Evolutionary conservation across 2,329 filamentous ascomycete species (phyloP).

Genomic region (Phialocephala subalpina): DNA sequence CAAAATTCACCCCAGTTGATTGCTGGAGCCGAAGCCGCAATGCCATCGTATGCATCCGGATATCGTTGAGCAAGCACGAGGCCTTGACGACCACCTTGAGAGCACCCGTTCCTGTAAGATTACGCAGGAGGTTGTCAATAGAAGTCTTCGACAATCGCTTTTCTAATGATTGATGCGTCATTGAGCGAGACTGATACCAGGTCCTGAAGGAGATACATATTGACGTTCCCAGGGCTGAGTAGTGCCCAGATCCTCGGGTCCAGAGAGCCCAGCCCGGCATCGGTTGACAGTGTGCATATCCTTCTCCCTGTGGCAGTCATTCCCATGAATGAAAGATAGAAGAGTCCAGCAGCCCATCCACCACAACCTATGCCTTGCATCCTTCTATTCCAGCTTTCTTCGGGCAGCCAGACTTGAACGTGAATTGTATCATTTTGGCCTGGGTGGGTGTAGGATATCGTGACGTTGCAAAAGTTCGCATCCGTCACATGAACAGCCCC

Average conservation of each 20-base stretch:
- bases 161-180: conserved; percentile 46
- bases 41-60: conserved; percentile 49
- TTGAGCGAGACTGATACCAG: conserved; percentile 48
- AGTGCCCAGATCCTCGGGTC: conserved; percentile 20
- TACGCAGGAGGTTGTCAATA: conserved; percentile 45
- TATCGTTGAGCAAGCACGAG: conserved; percentile 48
- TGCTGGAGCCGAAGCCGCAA: conserved; percentile 48
- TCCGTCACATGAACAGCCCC: conserved; percentile 4
- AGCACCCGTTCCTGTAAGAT: conserved; percentile 50
- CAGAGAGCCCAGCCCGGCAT: conserved; percentile 16
- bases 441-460: conserved; percentile 41
- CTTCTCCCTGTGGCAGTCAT: conserved; percentile 41
- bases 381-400: conserved; percentile 42
- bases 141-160: conserved; percentile 43
- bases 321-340: conserved; percentile 31
- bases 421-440: conserved; percentile 35
- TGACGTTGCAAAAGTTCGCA: conserved; percentile 41
- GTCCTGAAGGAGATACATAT: conserved; percentile 44
- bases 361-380: conserved; percentile 44
- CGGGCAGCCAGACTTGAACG: conserved; percentile 40
- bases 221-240: conserved; percentile 28
- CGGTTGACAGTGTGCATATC: conserved; percentile 30
- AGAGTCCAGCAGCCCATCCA: conserved; percentile 39
- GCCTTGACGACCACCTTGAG: conserved; percentile 48
- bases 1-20: conserved; percentile 41